Base-by-base conservation (phyloP, 2,329 filamentous ascomycete genomes). In the Fusarium sp. region DNA sequence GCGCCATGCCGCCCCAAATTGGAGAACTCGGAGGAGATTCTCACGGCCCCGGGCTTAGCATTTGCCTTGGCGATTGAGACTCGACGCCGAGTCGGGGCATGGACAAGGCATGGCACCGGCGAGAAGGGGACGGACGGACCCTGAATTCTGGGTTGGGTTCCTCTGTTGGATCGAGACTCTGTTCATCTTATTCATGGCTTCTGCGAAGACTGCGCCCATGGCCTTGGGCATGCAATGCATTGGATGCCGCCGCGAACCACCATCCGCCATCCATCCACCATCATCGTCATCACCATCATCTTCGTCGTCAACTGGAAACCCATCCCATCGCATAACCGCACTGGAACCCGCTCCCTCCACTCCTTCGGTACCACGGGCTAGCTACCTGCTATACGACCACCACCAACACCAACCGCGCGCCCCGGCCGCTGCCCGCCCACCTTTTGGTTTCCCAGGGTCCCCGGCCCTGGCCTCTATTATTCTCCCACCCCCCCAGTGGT, bases 1-100 rank as follows among this genome's bases (percentile, higher is more conserved):
- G 72, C 72, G 72, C 72, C 72, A 73, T 72, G 72, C 72, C 72
- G 70, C 72, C 63, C 65, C 60, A 64, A 68, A 55, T 57, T 65
- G 57, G 65, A 55, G 58, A 59, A 53, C 14, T 56, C 44, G 40
- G 55, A 53, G 50, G 54, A 25, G 53, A 40, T 27, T 62, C 29
- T 38, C 44, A 60, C 65, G 61, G 61, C 62, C 29, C 62, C 49
- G 62, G 67, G 65, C 61, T 65, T 42, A 27, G 23, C 14, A 23
- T 27, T 31, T 38, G 31, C 25, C 20, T 65, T 71, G 69, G 66
- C 60, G 64, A 66, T 42, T 60, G 40, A 59, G 57, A 67, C 68
- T 73, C 34, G 34, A 61, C 51, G 59, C 51, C 51, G 58, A 68
- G 46, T 56, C 31, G 42, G 58, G 36, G 55, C 64, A 57, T 27